phyloP scores from a whole-genome alignment of 306 rosid genomes.

The Potentilla sterilis region DNA sequence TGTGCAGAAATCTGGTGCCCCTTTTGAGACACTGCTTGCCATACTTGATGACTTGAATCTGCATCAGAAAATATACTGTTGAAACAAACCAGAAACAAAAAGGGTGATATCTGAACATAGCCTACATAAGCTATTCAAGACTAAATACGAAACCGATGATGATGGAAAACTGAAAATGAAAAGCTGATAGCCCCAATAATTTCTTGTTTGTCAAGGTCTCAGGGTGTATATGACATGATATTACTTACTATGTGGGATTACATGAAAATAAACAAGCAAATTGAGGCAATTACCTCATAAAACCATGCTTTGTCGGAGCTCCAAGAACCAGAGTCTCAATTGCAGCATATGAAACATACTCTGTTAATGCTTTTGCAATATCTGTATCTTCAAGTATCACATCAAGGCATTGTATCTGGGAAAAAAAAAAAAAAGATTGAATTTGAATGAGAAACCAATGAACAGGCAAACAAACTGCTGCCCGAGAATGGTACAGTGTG shows the following conservation, averaged over 20 bases:
- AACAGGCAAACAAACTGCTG: neutral
- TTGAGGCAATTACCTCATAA: constrained; percentile 55
- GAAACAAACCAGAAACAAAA: neutral
- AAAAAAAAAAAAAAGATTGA: neutral
- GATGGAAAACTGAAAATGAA: neutral
- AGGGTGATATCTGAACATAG: neutral
- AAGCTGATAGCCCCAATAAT: neutral
- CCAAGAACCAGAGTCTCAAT: constrained; percentile 79
- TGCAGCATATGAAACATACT: constrained; percentile 74
- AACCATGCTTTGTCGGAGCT: constrained; percentile 69
- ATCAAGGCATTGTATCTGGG: constrained; percentile 82
- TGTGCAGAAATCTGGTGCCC: constrained; percentile 78
- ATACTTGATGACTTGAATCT: constrained; percentile 73
- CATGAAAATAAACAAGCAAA: neutral
- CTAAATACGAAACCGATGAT: neutral
- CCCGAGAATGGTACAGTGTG: neutral
- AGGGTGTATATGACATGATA: neutral
- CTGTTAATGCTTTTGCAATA: constrained; percentile 64
- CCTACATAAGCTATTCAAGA: neutral
- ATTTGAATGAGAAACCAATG: neutral
- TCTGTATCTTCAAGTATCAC: constrained; percentile 79
- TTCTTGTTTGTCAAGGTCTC: neutral
- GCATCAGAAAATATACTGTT: constrained; percentile 10
- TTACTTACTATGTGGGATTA: neutral
- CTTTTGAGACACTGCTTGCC: constrained; percentile 59